Conservation (phyloP, 352 stramenopile genomes). For the Phytophthora megakarya region DNA sequence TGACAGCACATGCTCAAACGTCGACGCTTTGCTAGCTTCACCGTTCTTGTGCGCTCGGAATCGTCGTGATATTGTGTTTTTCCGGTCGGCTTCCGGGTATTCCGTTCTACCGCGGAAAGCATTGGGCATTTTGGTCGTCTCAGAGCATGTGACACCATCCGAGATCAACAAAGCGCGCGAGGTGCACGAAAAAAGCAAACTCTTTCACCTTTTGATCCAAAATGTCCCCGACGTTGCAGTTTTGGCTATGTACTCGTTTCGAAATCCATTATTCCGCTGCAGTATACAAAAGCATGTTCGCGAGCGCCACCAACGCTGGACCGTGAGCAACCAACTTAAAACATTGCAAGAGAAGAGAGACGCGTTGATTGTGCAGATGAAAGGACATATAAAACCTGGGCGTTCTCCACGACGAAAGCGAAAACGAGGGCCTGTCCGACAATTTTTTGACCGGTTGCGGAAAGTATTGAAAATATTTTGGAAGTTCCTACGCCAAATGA, state of each 20-base stretch:
- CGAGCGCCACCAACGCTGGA: constrained; percentile 73
- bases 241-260: constrained; percentile 75
- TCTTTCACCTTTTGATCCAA: constrained; percentile 79
- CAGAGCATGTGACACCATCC: constrained; percentile 55
- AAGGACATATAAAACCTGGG: constrained; percentile 37
- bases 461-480: constrained; percentile 54
- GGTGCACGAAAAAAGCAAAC: constrained; percentile 62
- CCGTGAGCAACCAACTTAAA: constrained; percentile 52
- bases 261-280: constrained; percentile 71
- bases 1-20: constrained; percentile 38
- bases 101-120: constrained; percentile 63
- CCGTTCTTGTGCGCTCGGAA: constrained; percentile 58
- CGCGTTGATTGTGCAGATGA: constrained; percentile 62
- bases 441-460: constrained; percentile 40
- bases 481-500: constrained; percentile 48
- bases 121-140: constrained; percentile 63
- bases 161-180: constrained; percentile 59
- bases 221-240: constrained; percentile 65
- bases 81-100: constrained; percentile 65
- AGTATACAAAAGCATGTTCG: constrained; percentile 52
- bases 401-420: constrained; percentile 34
- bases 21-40: constrained; percentile 56
- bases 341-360: constrained; percentile 47
- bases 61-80: constrained; percentile 71
- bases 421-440: constrained; percentile 22